Base-by-base conservation (phyloP, 2,329 filamentous ascomycete genomes). In the Penicillium sclerotiorum region DNA sequence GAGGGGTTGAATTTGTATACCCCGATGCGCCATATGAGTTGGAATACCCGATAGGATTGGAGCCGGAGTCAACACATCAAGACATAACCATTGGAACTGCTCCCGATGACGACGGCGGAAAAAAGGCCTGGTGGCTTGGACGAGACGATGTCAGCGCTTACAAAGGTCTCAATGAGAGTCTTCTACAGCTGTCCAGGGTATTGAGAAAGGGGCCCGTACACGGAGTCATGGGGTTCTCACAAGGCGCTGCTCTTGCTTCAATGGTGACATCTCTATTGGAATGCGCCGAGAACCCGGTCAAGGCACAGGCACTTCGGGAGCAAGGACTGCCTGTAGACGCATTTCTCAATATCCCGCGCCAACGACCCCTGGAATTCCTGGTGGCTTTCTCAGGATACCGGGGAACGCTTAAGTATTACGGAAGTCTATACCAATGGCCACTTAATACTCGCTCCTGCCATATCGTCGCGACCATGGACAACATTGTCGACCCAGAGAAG, bases 41-140 rank as follows among this genome's bases (percentile, higher is more conserved):
- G 7, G 32, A 35, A 15, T n/a, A 12, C 32, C 32, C 32, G 15
- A 15, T 35, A 8, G 32, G 32, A 15, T 15, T 13, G 1, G 32
- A 7, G 2, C n/a, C 5, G 15, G 15, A 35, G 7, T 12, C 12
- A 28, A 7, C 25, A 7, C 7, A 28, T 7, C 25, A 28, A 12
- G 12, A 28, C 12, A 28, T 28, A 28, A 28, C 12, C 12, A 8
- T 8, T 8, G 7, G 17, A 8, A 36, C 12, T 8, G n/a, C 7
- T 36, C 7, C 15, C 20, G 36, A 39, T 22, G 8, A 11, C 13
- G 32, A 8, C 18, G 35, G 12, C 17, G 22, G 25, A 18, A 9
- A 30, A 15, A 25, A 15, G 36, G 44, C 21, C 17, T 56, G 53
- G 53, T 56, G 53, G 53, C 38, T 49, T 17, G 45, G 47, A 11